Evolutionary conservation across 2,329 filamentous ascomycete species (phyloP), one percentile per base, ranked within the genome.

Genomic region (Xylaria arbuscula): DNA sequence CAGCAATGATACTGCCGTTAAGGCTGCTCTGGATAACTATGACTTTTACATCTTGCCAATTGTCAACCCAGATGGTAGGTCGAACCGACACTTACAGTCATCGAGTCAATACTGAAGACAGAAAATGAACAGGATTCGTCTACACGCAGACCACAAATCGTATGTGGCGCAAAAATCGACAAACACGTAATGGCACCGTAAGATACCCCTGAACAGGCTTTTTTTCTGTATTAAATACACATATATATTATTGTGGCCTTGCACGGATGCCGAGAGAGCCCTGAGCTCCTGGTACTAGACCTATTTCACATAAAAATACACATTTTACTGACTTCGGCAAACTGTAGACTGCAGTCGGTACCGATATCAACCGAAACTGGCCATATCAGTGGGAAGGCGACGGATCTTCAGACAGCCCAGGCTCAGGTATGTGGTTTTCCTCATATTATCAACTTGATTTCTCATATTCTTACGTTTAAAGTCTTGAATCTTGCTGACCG

Each of bases 21-120:
- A 80, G 48, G 75, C 77, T 9, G 84, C 85, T 74, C 81, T 89
- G 54, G 82, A 89, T 76, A 84, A 81, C 51, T 89, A 87, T 72
- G 87, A 89, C 76, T 89, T 87, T 74, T 88, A 87, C 76, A 85
- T 89, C 72, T 78, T 87, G 65, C 85, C 85, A 1, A 80, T 87
- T 60, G 83, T 86, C 40, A 87, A 87, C 73, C 84, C 85, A 3
- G 85, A 87, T 69, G 84, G 82, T 83, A 70, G 69, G 78, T 54
- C n/a, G 8, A 2, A 11, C 13, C 10, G 8, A 28, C 47, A 15
- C 13, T 32, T 19, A n/a, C 60, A 4, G 3, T 7, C 11, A 47
- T 10, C 28, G 2, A 2, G 36, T 40, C 45, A 19, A 45, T 54
- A 32, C 58, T 71, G 69, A 67, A 11, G n/a, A 50, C 72, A 67